Evolutionary conservation across 129 eudicot genomes (phyloP).

Genomic region (Apium graveolens): DNA sequence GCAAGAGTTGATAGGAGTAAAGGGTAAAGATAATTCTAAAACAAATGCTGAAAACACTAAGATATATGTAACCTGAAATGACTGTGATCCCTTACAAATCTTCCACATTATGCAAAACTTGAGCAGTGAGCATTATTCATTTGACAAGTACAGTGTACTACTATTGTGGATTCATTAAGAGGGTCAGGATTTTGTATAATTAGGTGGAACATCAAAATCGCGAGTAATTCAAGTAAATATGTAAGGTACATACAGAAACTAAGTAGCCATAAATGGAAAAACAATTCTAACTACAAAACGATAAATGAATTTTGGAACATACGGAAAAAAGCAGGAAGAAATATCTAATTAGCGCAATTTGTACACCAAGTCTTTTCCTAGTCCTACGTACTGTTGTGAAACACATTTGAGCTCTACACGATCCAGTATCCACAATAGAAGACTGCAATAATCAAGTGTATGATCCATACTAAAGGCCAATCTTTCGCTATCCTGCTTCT

Average conservation of each 20-base stretch:
- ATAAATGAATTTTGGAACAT: not conserved
- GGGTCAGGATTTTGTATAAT: not conserved
- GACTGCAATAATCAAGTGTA: conserved; percentile 15
- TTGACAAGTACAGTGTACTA: not conserved
- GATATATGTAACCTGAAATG: not conserved
- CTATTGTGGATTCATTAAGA: not conserved
- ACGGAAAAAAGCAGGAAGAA: not conserved
- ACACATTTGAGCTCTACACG: conserved; percentile 22
- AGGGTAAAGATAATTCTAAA: not conserved
- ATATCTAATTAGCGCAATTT: conserved; percentile 8
- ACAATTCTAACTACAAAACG: not conserved
- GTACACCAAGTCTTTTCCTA: conserved; percentile 15
- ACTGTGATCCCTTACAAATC: not conserved
- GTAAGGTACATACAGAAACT: not conserved
- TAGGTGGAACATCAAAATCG: not conserved
- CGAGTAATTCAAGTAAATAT: not conserved
- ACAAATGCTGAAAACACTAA: not conserved
- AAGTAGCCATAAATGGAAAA: not conserved
- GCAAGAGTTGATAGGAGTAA: not conserved
- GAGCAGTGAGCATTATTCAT: not conserved
- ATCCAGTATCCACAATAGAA: conserved; percentile 23
- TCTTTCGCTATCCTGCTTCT: conserved; percentile 5
- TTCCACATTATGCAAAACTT: not conserved
- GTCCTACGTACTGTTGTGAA: conserved; percentile 19
- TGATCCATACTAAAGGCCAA: conserved; percentile 21